Conservation (phyloP, 345 rosid species). For the Toxicodendron radicans region DNA sequence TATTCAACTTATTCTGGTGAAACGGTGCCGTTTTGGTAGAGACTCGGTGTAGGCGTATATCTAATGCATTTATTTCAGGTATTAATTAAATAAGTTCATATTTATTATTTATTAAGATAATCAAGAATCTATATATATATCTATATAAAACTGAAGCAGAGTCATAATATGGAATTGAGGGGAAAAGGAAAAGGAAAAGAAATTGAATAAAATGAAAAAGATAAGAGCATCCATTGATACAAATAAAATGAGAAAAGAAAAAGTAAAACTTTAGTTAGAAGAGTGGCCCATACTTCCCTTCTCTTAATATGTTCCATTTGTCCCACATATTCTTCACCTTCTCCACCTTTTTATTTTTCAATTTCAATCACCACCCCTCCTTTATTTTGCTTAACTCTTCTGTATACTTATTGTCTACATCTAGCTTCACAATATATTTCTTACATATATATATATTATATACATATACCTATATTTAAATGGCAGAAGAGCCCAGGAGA, state of each 20-base stretch:
- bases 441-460: too few species aligned
- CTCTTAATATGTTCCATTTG: conserved; percentile 17
- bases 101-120: too few species aligned
- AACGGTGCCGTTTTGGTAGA: too few species aligned
- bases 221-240: neutral
- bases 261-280: neutral
- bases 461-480: neutral
- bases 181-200: neutral
- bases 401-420: neutral
- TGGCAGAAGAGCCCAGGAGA: conserved; percentile 7
- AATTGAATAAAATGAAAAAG: neutral
- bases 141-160: too few species aligned
- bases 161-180: too few species aligned
- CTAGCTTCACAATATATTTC: neutral
- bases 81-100: too few species aligned
- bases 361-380: conserved; percentile 17
- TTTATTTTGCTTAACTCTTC: neutral
- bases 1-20: too few species aligned
- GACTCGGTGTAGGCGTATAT: too few species aligned
- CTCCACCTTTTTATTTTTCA: conserved; percentile 6
- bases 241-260: neutral
- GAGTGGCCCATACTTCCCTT: conserved; percentile 2
- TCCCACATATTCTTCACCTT: conserved; percentile 26
- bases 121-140: too few species aligned
- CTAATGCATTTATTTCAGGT: too few species aligned